phyloP scores from a whole-genome alignment of 257 asterid species.

The Solanum chilense region DNA sequence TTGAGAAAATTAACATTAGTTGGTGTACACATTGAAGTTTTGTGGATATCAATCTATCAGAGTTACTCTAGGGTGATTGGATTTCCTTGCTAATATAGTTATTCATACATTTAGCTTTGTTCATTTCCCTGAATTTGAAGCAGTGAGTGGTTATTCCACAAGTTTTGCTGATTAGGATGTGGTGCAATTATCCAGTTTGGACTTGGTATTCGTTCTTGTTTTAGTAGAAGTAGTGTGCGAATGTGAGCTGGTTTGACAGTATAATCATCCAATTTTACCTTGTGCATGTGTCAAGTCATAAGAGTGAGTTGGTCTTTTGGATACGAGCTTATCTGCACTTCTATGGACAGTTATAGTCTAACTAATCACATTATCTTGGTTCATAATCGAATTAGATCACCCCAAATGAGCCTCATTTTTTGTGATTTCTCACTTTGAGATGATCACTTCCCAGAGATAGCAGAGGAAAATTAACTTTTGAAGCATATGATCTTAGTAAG shows the following conservation, averaged over 20 bases:
- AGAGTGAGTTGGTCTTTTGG: neutral
- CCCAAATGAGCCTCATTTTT: neutral
- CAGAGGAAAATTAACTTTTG: neutral
- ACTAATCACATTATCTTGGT: slow-evolving; percentile 12
- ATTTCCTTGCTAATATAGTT: neutral
- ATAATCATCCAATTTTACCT: neutral
- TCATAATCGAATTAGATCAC: neutral
- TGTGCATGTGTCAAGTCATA: neutral
- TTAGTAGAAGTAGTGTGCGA: neutral
- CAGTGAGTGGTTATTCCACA: neutral
- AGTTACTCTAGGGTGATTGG: neutral
- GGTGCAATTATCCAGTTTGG: neutral
- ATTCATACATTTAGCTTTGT: neutral
- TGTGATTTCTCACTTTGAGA: neutral
- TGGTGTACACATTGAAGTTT: neutral
- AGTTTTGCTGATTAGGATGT: neutral
- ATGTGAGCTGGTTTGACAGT: neutral
- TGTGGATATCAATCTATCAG: neutral
- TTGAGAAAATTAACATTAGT: neutral
- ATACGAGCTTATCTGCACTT: slow-evolving; percentile 20
- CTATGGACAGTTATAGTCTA: slow-evolving; percentile 30
- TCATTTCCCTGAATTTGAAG: neutral
- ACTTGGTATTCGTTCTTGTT: neutral
- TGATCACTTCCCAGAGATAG: neutral
- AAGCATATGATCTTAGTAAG: neutral